These are phyloP conservation scores for Purpureocillium lavendulum DNA, from an alignment of 2,329 filamentous ascomycete genomes.

Conservation along the genomic window DNA sequence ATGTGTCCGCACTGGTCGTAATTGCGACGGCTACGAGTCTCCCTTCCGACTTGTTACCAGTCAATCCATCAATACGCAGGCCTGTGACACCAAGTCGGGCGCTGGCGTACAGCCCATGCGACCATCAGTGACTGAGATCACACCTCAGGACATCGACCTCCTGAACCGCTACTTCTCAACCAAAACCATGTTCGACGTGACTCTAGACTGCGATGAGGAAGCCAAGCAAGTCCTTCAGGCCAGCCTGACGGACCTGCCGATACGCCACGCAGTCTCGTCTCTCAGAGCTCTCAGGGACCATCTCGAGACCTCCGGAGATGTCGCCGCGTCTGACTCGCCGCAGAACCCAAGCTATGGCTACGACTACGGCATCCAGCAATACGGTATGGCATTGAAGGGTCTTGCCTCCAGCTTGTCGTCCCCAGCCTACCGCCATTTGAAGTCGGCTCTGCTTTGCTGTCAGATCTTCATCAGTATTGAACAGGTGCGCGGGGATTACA, in stretches of 20 bases:
- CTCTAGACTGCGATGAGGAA: slow-evolving; percentile 27
- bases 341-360: slow-evolving; percentile 16
- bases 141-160: slow-evolving; percentile 19
- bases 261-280: slow-evolving; percentile 30
- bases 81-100: slow-evolving; percentile 2
- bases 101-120: slow-evolving; percentile 10
- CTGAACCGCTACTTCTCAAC: slow-evolving; percentile 31
- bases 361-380: slow-evolving; percentile 31
- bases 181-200: slow-evolving; percentile 30
- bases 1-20: slow-evolving; percentile 28
- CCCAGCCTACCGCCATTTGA: slow-evolving; percentile 19
- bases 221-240: slow-evolving; percentile 30
- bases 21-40: slow-evolving; percentile 33
- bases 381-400: slow-evolving; percentile 29
- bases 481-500: slow-evolving; percentile 29
- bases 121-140: slow-evolving; percentile 8
- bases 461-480: slow-evolving; percentile 39
- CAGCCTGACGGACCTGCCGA: slow-evolving; percentile 22
- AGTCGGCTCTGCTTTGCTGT: slow-evolving; percentile 34
- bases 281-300: slow-evolving; percentile 30
- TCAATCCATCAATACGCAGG: slow-evolving; percentile 6
- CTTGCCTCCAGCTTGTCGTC: slow-evolving; percentile 29
- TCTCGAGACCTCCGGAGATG: slow-evolving; percentile 24
- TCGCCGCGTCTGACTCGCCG: slow-evolving; percentile 13
- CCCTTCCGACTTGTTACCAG: slow-evolving; percentile 21